phyloP scores from a whole-genome alignment of 106 monocot genomes.

The Dioscorea alata region DNA sequence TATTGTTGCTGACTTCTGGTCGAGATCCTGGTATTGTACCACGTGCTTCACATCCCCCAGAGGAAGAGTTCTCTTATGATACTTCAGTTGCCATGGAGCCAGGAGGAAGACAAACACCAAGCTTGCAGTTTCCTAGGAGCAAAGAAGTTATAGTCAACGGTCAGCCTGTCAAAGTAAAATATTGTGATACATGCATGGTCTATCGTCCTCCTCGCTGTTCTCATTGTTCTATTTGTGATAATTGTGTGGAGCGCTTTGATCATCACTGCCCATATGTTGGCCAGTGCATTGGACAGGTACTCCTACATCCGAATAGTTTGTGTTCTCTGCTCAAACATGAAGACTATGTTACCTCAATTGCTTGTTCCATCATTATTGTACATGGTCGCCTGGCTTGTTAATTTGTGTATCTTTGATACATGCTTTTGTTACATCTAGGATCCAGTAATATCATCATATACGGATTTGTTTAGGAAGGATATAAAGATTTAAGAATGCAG shows the following conservation, averaged over 20 bases:
- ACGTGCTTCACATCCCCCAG: slow-evolving; percentile 79
- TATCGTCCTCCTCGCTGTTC: slow-evolving; percentile 93
- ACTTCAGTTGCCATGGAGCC: slow-evolving; percentile 10
- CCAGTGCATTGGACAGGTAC: slow-evolving; percentile 92
- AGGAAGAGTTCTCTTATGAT: slow-evolving; percentile 77
- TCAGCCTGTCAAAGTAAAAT: slow-evolving; percentile 70
- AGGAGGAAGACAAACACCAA: slow-evolving; percentile 47
- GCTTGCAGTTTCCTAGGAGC: slow-evolving; percentile 56
- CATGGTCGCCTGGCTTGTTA: no score
- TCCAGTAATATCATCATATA: no score
- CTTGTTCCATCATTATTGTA: no score
- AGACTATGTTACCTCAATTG: no score
- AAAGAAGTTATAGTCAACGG: slow-evolving; percentile 84
- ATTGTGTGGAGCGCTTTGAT: slow-evolving; percentile 92
- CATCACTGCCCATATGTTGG: slow-evolving; percentile 99
- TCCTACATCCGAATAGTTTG: no score
- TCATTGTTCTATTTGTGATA: slow-evolving; percentile 95
- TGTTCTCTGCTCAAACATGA: no score
- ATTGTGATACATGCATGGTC: slow-evolving; percentile 92
- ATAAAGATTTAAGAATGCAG: no score
- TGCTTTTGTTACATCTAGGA: no score
- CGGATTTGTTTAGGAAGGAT: no score
- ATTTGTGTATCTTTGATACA: no score
- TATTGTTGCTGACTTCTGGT: slow-evolving; percentile 69
- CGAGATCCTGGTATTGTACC: slow-evolving; percentile 89